Percentiles rank a stretch among this genome's conserved stretches.
Evolutionary conservation across 768 basidiomycete species (phyloP).

Genomic region (Rhodotorula taiwanensis): DNA sequence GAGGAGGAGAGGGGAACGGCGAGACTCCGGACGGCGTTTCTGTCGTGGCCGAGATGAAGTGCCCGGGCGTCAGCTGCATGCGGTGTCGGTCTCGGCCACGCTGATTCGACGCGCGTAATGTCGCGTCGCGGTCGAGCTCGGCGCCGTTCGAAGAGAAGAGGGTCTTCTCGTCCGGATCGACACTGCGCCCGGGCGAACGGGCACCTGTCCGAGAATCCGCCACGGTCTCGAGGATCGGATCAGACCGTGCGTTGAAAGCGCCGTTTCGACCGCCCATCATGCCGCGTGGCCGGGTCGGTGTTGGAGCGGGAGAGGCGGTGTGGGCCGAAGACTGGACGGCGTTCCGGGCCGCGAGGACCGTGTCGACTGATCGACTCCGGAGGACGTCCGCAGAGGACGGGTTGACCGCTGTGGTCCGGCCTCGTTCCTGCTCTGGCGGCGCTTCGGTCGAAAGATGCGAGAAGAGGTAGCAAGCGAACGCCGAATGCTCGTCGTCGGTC

Average conservation of each 20-base stretch:
- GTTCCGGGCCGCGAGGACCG: neutral
- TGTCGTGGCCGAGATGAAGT: constrained; percentile 25
- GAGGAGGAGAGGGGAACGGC: constrained; percentile 22
- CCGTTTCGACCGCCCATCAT: constrained; percentile 9
- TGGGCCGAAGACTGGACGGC: neutral
- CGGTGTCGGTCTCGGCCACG: neutral
- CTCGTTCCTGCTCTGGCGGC: constrained; percentile 8
- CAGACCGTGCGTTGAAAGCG: constrained; percentile 2
- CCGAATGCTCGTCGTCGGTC: constrained; percentile 24
- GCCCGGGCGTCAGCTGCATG: constrained; percentile 15
- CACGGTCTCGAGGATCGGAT: constrained; percentile 13
- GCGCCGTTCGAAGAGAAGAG: neutral
- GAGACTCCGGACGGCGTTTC: constrained; percentile 18
- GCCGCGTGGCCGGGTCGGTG: constrained; percentile 8
- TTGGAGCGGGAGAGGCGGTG: neutral
- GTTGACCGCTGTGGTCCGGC: constrained; percentile 2
- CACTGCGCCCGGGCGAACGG: no score
- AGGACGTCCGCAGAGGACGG: neutral
- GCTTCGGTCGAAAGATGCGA: constrained; percentile 19
- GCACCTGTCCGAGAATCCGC: neutral
- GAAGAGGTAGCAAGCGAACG: constrained; percentile 36
- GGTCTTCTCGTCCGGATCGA: neutral
- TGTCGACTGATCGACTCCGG: constrained; percentile 26
- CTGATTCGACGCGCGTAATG: constrained; percentile 4
- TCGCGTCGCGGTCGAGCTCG: constrained; percentile 23